Evolutionary conservation across 2,329 filamentous ascomycete species (phyloP).

Genomic region (Colletotrichum chlorophyti): DNA sequence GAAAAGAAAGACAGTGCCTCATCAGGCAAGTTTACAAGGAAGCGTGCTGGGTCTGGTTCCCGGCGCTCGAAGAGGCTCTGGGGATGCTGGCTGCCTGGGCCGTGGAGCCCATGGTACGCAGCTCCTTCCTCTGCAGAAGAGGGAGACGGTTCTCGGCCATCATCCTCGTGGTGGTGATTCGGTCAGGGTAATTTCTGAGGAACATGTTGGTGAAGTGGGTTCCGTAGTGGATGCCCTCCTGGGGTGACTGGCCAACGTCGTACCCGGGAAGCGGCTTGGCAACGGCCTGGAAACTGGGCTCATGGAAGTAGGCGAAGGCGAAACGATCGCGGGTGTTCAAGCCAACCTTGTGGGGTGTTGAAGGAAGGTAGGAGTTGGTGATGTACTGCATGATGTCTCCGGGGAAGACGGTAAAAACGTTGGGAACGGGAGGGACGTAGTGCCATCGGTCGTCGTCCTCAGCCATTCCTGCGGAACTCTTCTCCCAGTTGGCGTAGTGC

Average conservation of each 20-base stretch:
- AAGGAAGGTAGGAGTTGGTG: slow-evolving; percentile 51
- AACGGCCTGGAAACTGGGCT: slow-evolving; percentile 55
- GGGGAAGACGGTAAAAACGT: slow-evolving; percentile 57
- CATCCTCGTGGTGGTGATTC: slow-evolving; percentile 49
- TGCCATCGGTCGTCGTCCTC: slow-evolving; percentile 54
- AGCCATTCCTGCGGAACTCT: slow-evolving; percentile 49
- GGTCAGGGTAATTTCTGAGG: slow-evolving; percentile 55
- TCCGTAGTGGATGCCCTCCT: slow-evolving; percentile 56
- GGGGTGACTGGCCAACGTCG: slow-evolving; percentile 36
- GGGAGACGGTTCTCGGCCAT: slow-evolving; percentile 39
- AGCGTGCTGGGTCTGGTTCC: background rate
- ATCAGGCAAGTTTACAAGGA: background rate
- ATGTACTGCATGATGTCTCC: slow-evolving; percentile 61
- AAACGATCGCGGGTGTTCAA: slow-evolving; percentile 55
- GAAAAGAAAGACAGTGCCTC: too few relatives aligned
- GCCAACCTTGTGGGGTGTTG: slow-evolving; percentile 58
- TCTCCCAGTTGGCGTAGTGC: slow-evolving; percentile 52
- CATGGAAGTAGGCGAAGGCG: slow-evolving; percentile 58
- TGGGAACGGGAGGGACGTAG: slow-evolving; percentile 51
- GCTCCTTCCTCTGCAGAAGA: slow-evolving; percentile 33
- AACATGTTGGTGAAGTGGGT: slow-evolving; percentile 60
- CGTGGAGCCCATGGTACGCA: slow-evolving; percentile 33
- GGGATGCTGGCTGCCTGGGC: background rate
- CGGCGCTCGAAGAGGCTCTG: background rate
- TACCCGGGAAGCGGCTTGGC: slow-evolving; percentile 49